phyloP scores from a whole-genome alignment of 2,329 filamentous ascomycete species.

The Ophiosphaerella herpotricha region DNA sequence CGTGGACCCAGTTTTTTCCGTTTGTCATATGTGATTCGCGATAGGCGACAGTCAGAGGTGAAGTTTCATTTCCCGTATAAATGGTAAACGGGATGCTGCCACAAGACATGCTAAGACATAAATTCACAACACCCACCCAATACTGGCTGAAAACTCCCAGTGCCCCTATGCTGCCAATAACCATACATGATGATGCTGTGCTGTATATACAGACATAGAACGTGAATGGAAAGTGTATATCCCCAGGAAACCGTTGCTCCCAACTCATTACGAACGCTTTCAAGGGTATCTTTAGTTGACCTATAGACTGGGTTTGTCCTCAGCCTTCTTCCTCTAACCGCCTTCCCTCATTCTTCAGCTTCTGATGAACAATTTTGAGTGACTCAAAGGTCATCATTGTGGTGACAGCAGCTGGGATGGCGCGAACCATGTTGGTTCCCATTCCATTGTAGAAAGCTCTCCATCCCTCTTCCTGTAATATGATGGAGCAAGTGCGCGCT shows the following conservation, averaged over 20 bases:
- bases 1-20: no score
- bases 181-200: slow-evolving; percentile 18
- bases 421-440: slow-evolving; percentile 96
- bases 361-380: slow-evolving; percentile 57
- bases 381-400: slow-evolving; percentile 98
- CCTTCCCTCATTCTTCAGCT: slow-evolving; percentile 59
- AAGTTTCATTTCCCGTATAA: no score
- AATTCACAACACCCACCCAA: not conserved
- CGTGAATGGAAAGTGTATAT: slow-evolving; percentile 19
- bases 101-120: not conserved
- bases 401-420: slow-evolving; percentile 92
- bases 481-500: slow-evolving; percentile 79
- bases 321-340: slow-evolving; percentile 24
- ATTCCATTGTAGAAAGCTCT: slow-evolving; percentile 95
- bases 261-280: slow-evolving; percentile 21
- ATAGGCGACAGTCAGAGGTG: no score
- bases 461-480: slow-evolving; percentile 91
- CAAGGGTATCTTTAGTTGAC: slow-evolving; percentile 11
- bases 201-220: slow-evolving; percentile 29
- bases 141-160: slow-evolving; percentile 21
- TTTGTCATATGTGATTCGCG: no score
- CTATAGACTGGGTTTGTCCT: slow-evolving; percentile 2
- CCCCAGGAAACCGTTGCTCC: slow-evolving; percentile 21
- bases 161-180: slow-evolving; percentile 23
- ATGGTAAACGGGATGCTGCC: not conserved